phyloP scores from a whole-genome alignment of 768 basidiomycete genomes.

The Trametes cinnabarina region DNA sequence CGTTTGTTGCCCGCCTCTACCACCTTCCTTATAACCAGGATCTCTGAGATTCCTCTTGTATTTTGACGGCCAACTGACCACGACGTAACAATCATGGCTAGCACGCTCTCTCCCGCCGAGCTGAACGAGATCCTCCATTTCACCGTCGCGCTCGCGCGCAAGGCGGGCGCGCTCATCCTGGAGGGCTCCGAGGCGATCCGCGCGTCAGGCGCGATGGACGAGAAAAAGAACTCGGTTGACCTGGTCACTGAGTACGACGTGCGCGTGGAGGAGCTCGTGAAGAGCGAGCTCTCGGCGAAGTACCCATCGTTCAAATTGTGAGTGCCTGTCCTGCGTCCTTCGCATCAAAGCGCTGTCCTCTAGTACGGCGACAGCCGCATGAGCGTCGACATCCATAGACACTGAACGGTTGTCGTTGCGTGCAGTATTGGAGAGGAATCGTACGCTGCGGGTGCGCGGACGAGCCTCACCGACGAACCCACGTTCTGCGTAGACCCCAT shows the following conservation, averaged over 20 bases:
- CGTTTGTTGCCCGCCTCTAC: conserved; percentile 3
- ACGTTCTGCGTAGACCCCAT: conserved; percentile 98
- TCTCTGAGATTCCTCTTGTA: background rate
- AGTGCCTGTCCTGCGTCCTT: too few relatives aligned
- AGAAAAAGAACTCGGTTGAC: conserved; percentile 94
- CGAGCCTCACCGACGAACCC: conserved; percentile 77
- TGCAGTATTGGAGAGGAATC: conserved; percentile 92
- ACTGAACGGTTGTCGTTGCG: background rate
- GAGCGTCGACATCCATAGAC: too few relatives aligned
- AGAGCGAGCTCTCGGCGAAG: conserved; percentile 54
- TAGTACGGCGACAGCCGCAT: too few relatives aligned
- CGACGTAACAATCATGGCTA: conserved; percentile 26
- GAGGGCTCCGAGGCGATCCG: conserved; percentile 76
- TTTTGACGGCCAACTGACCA: conserved; percentile 1
- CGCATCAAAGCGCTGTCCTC: too few relatives aligned
- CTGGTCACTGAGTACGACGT: conserved; percentile 95
- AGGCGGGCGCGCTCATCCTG: conserved; percentile 73
- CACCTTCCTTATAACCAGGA: background rate
- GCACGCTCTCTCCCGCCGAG: conserved; percentile 38
- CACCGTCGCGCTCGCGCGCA: conserved; percentile 65
- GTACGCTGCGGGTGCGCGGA: conserved; percentile 70
- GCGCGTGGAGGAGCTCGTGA: conserved; percentile 83
- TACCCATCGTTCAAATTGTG: conserved; percentile 86
- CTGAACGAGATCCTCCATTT: conserved; percentile 66
- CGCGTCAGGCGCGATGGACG: conserved; percentile 52